These are phyloP conservation scores for Xanthoconium stramineum DNA, from an alignment of 768 basidiomycete genomes.

Conservation along the genomic window DNA sequence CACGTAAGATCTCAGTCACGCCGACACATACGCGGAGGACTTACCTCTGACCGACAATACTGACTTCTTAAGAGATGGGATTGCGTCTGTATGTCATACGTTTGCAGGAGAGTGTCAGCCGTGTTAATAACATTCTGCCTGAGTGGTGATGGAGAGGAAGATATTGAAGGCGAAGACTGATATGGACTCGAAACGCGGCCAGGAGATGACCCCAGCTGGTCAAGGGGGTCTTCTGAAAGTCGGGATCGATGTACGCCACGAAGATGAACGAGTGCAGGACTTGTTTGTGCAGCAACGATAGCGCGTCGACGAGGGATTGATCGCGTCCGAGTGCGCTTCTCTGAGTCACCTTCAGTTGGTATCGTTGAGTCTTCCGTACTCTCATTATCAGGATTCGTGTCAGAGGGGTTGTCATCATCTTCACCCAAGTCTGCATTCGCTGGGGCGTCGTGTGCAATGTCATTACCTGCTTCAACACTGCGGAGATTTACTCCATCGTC, in stretches of 20 bases:
- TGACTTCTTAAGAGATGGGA: conserved; percentile 75
- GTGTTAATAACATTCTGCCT: conserved; percentile 43
- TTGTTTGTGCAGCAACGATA: conserved; percentile 67
- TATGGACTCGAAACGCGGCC: conserved; percentile 44
- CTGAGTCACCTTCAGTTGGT: conserved; percentile 12
- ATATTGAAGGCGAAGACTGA: conserved; percentile 71
- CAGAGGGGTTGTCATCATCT: conserved; percentile 44
- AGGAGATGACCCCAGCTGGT: conserved; percentile 53
- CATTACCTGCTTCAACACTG: conserved; percentile 47
- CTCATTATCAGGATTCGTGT: conserved; percentile 37
- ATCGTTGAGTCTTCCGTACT: conserved; percentile 13
- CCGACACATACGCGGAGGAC: conserved; percentile 19
- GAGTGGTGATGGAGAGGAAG: conserved; percentile 43
- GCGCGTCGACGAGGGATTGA: conserved; percentile 41
- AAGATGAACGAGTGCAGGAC: conserved; percentile 65
- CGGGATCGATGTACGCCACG: conserved; percentile 50
- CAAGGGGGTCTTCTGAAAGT: conserved; percentile 72
- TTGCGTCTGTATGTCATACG: conserved; percentile 67
- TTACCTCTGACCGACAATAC: conserved; percentile 83
- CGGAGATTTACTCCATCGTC: conserved; percentile 51
- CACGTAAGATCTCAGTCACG: background rate
- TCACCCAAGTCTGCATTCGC: conserved; percentile 25
- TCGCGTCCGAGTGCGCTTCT: conserved; percentile 7
- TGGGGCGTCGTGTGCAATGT: conserved; percentile 31
- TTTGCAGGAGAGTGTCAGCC: conserved; percentile 58